Evolutionary conservation across 306 rosid genomes (phyloP).

Genomic region (Castanea crenata): DNA sequence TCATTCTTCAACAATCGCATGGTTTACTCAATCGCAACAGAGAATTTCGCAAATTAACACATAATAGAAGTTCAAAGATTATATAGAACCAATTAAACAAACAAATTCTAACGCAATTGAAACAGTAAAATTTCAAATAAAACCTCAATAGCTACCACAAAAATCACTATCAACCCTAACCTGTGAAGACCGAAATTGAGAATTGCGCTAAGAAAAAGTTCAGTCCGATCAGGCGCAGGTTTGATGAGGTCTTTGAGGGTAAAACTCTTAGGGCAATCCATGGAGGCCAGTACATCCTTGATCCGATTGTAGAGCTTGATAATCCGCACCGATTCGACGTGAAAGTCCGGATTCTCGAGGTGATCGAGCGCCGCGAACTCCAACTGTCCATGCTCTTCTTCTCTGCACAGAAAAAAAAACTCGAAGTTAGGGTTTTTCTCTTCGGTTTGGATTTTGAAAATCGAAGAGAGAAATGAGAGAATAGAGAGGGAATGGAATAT

Average conservation of each 20-base stretch:
- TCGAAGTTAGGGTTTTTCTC: background rate
- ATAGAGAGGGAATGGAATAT: background rate
- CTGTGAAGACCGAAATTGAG: conserved; percentile 67
- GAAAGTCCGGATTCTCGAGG: conserved; percentile 72
- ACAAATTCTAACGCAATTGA: too few species aligned
- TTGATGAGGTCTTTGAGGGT: conserved; percentile 57
- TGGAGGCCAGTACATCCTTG: conserved; percentile 49
- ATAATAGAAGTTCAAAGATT: too few species aligned
- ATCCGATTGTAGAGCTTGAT: conserved; percentile 44
- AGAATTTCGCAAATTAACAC: too few species aligned
- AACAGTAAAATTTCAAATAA: background rate
- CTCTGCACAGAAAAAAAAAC: conserved; percentile 38
- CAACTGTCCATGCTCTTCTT: conserved; percentile 69
- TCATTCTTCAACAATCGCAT: too few species aligned
- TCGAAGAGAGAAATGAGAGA: background rate
- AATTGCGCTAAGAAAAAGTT: conserved; percentile 62
- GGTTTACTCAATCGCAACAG: too few species aligned
- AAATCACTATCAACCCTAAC: conserved; percentile 21
- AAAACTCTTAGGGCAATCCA: conserved; percentile 56
- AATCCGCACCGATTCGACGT: conserved; percentile 41
- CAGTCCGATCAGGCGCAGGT: conserved; percentile 62
- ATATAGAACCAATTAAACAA: too few species aligned
- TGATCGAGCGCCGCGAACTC: conserved; percentile 71
- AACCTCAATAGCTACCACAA: background rate
- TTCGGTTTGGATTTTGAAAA: background rate